Base-by-base conservation (phyloP, 202 grass and related monocot species). In the Alloteropsis angusta region DNA sequence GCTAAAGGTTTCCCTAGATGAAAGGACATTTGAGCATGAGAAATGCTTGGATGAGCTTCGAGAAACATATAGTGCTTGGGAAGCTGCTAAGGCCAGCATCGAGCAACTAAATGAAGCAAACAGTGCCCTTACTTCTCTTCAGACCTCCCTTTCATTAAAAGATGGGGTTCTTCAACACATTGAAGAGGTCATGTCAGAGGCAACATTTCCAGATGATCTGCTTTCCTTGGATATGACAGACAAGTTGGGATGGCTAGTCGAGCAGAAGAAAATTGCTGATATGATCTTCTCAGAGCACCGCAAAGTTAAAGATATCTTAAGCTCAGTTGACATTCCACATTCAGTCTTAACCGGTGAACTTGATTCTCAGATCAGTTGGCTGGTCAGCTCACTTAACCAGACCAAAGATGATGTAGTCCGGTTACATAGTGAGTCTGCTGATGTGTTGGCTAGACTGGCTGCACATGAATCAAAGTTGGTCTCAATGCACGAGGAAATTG, bases 351-450 rank as follows among this genome's bases (percentile, higher is more conserved):
- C 83, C 42, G 39, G 59, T 41, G 83, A 88, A 82, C 73, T 95
- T 69, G 86, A 95, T 89, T 83, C 84, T 75, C 92, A 93, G 82
- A 90, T 98, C 78, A 83, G 68, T 60, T 98, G 92, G 92, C 74
- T 98, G 74, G 81, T 87, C 43, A 78, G 52, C 63, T 90, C 92
- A 2, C 65, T 91, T 47, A 86, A 64, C 48, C 73, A 89, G 79
- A 78, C 85, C 48, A 98, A 88, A 87, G 78, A 79, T 59, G 68
- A 98, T 80, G 75, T 60, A 11, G 19, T n/a, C 42, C 80, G 68
- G 58, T 72, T 95, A 66, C 80, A 85, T 60, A 85, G 85, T 77
- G 90, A 93, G 79, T 87, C 77, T 87, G 83, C 87, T 87, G 43
- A 76, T 59, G 69, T 74, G 71, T 80, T 68, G 66, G 52, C 74